Evolutionary conservation across 169 alveolate genomes (phyloP), one percentile per base, ranked within the genome.

Genomic region (Plasmodium cynomolgi): DNA sequence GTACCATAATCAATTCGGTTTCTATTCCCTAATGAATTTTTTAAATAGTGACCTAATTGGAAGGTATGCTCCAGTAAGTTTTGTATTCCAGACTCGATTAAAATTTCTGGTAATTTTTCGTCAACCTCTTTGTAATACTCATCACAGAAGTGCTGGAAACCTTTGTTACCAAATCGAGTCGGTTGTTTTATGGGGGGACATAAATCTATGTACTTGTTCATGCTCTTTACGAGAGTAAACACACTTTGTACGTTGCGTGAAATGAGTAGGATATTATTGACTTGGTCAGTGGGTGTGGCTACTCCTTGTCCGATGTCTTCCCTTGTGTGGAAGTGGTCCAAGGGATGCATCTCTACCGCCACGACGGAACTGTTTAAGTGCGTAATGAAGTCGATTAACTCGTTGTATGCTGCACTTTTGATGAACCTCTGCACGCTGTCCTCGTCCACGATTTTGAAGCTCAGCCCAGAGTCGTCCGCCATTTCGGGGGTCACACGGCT

Each of bases 1-100:
- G 99, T 98, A 6, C 99, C 99, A 94, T 98, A 99, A 92, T 99
- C 99, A 34, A 99, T 96, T 72, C 99, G 95, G 56, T 96, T 97
- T 62, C 96, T 95, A 58, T 98, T 98, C 29, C 99, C 99, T 79
- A 99, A 98, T 0, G 99, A 98, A 47, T 98, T 98, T 50, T 97
- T 75, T 75, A 98, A 96, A 95, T 98, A 97, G 62, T 75, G 26
- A 47, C 86, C 31, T 26, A 85, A 75, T 39, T 85, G 93, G 75
- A 81, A 92, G 83, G 92, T 84, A 37, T 96, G 94, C 82, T 96
- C 98, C 54, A 96, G 95, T 17, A 93, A 44, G 73, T 96, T 95
- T 4, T 75, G 37, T n/a, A 79, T 72, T 7, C 91, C 62, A 6
- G 95, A 92, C 8, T 95, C 95, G 37, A 3, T 47, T 85, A 85